phyloP scores from a whole-genome alignment of 257 asterid genomes.

The Eustoma russellianum region DNA sequence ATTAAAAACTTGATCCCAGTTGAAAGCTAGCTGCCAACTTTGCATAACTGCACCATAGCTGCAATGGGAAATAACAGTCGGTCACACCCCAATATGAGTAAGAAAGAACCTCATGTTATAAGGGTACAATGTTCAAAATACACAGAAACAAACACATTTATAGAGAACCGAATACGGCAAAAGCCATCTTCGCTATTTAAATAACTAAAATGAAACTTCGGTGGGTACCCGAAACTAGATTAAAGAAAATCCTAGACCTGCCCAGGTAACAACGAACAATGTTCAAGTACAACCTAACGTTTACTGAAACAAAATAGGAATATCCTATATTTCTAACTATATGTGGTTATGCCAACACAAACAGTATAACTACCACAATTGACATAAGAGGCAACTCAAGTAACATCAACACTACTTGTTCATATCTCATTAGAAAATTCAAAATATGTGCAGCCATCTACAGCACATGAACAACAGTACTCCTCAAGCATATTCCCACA shows the following conservation, averaged over 20 bases:
- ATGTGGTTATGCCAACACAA: too few species aligned
- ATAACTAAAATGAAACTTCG: neutral
- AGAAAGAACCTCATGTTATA: neutral
- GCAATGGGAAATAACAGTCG: slow-evolving; percentile 8
- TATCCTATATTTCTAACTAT: too few species aligned
- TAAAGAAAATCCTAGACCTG: neutral
- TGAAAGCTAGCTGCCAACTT: slow-evolving; percentile 79
- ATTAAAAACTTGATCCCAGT: slow-evolving; percentile 70
- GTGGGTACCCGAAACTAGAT: neutral
- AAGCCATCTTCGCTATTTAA: neutral
- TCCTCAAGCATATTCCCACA: too few species aligned
- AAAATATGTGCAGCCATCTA: too few species aligned
- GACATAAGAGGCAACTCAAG: too few species aligned
- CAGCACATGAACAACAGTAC: too few species aligned
- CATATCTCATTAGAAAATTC: too few species aligned
- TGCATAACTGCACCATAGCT: slow-evolving; percentile 75
- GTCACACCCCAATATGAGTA: neutral
- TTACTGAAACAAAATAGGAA: too few species aligned
- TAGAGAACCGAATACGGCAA: neutral
- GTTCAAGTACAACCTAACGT: too few species aligned
- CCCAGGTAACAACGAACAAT: too few species aligned
- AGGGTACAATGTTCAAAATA: neutral
- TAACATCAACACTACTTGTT: too few species aligned
- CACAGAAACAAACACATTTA: neutral
- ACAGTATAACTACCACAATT: too few species aligned